These are phyloP conservation scores for Exophiala sp. DNA, from an alignment of 2,329 filamentous ascomycete genomes.

Conservation along the genomic window DNA sequence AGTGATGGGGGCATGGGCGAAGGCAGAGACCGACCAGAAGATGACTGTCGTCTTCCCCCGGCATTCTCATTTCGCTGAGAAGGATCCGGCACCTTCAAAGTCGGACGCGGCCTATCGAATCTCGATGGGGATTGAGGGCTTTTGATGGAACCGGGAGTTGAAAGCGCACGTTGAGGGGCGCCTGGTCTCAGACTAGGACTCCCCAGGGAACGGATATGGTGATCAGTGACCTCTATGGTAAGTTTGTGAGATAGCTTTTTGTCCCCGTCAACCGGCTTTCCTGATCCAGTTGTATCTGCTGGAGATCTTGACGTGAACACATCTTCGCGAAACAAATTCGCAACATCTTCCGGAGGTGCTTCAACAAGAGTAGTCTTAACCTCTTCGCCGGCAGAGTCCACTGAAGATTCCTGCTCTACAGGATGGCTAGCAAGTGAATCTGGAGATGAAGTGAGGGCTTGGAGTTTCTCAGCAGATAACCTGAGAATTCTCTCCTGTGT, in stretches of 20 bases:
- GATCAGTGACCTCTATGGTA: slow-evolving; percentile 20
- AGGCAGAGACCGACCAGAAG: slow-evolving; percentile 32
- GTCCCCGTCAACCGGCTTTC: slow-evolving; percentile 27
- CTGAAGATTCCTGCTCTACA: slow-evolving; percentile 33
- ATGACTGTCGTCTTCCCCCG: slow-evolving; percentile 16
- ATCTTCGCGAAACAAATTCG: slow-evolving; percentile 13
- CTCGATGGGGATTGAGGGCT: slow-evolving; percentile 19
- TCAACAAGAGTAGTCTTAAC: neutral
- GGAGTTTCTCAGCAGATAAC: slow-evolving; percentile 50
- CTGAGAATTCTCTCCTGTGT: slow-evolving; percentile 42
- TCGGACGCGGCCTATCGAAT: slow-evolving; percentile 16
- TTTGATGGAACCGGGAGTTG: slow-evolving; percentile 12
- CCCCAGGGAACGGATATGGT: slow-evolving; percentile 3
- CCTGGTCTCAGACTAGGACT: slow-evolving; percentile 11
- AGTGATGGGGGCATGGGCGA: slow-evolving; percentile 50
- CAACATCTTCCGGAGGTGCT: neutral
- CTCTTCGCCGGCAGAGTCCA: slow-evolving; percentile 23
- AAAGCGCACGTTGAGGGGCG: slow-evolving; percentile 11
- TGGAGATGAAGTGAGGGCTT: slow-evolving; percentile 50
- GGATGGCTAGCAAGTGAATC: slow-evolving; percentile 49
- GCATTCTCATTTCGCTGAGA: slow-evolving; percentile 6
- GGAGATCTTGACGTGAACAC: slow-evolving; percentile 17
- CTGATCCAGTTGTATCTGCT: slow-evolving; percentile 27
- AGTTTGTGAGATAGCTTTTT: slow-evolving; percentile 18
- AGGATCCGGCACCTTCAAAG: slow-evolving; percentile 14